Evolutionary conservation across 2,329 filamentous ascomycete species (phyloP).

Genomic region (Aspergillus awamori): DNA sequence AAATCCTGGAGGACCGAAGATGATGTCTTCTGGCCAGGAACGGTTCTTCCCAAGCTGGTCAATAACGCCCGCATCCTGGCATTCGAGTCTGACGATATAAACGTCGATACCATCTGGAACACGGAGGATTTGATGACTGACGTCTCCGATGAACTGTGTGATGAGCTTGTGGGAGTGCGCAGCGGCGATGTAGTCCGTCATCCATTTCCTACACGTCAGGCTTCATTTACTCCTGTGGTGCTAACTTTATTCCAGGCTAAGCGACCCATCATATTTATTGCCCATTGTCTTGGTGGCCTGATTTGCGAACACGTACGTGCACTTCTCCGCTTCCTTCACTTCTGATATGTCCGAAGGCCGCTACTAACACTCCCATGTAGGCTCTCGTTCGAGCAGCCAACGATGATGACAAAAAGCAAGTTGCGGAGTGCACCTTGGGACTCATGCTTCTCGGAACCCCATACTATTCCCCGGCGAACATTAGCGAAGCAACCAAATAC

Average conservation of each 20-base stretch:
- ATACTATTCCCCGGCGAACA: not conserved
- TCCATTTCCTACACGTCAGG: not conserved
- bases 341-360: too few species aligned
- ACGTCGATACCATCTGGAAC: not conserved
- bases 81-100: not conserved
- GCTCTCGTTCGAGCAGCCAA: not conserved
- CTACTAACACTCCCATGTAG: not conserved
- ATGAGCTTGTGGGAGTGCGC: not conserved
- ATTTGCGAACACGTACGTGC: conserved; percentile 5
- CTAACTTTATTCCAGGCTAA: not conserved
- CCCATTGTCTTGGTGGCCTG: conserved; percentile 8
- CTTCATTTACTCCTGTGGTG: not conserved
- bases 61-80: conserved; percentile 7
- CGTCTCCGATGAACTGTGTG: conserved; percentile 1
- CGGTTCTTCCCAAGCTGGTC: not conserved
- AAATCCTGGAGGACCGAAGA: conserved; percentile 2
- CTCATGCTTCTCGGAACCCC: conserved; percentile 5
- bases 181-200: not conserved
- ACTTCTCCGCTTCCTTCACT: not conserved
- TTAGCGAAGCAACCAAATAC: conserved; percentile 5
- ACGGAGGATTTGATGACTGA: conserved; percentile 3
- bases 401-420: not conserved
- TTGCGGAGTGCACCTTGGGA: not conserved
- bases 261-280: conserved; percentile 9
- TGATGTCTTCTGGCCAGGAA: conserved; percentile 8